These are phyloP conservation scores for Hypoxylon sp. DNA, from an alignment of 2,329 filamentous ascomycete species.

Conservation along the genomic window DNA sequence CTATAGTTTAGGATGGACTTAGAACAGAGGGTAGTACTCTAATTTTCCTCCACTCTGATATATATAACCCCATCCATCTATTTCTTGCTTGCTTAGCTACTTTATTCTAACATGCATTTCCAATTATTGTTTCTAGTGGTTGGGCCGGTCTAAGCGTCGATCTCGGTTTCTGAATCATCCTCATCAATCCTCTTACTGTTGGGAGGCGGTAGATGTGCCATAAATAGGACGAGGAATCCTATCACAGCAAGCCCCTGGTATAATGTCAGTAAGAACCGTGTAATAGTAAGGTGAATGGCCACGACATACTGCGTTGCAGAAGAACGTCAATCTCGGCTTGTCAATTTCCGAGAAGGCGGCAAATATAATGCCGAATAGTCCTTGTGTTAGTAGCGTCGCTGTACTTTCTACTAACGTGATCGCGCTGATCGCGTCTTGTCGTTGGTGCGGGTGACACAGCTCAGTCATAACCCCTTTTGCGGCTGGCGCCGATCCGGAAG, in stretches of 20 bases:
- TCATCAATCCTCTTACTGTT: slow-evolving; percentile 39
- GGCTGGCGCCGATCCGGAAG: slow-evolving; percentile 77
- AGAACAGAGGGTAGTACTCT: background rate
- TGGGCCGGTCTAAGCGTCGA: slow-evolving; percentile 17
- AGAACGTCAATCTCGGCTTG: slow-evolving; percentile 74
- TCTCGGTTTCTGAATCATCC: slow-evolving; percentile 41
- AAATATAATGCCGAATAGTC: slow-evolving; percentile 78
- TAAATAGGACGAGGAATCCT: slow-evolving; percentile 61
- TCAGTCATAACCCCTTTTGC: slow-evolving; percentile 82
- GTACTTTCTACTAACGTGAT: slow-evolving; percentile 80
- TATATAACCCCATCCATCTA: slow-evolving; percentile 9
- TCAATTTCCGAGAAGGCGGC: slow-evolving; percentile 73
- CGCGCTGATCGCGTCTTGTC: slow-evolving; percentile 77
- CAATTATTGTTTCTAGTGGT: background rate
- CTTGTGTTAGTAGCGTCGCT: slow-evolving; percentile 73
- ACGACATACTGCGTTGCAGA: slow-evolving; percentile 72
- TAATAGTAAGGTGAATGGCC: background rate
- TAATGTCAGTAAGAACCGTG: slow-evolving; percentile 29
- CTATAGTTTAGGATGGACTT: slow-evolving; percentile 6
- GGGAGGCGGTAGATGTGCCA: slow-evolving; percentile 37
- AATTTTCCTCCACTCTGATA: slow-evolving; percentile 7
- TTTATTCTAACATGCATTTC: background rate
- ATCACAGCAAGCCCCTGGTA: slow-evolving; percentile 68
- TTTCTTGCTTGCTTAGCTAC: slow-evolving; percentile 3
- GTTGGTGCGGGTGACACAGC: slow-evolving; percentile 74